Evolutionary conservation across 768 basidiomycete species (phyloP).

Genomic region (Naganishia vaughanmartiniae): DNA sequence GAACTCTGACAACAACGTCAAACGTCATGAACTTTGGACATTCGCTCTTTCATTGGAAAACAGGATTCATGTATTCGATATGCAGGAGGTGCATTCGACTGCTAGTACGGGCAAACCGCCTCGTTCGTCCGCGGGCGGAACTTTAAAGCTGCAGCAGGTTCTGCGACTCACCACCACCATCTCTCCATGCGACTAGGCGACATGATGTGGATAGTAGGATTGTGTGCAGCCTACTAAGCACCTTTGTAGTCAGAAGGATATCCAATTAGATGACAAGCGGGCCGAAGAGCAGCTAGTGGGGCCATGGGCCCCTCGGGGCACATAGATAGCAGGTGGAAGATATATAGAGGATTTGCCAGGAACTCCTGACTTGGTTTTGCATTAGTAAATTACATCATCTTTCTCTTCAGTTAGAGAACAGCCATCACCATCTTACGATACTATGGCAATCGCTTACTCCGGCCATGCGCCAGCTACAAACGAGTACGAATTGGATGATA

Average conservation of each 20-base stretch:
- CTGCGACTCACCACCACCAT: no score
- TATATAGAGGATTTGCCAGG: no score
- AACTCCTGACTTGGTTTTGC: no score
- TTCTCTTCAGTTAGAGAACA: neutral
- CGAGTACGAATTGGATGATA: constrained; percentile 5
- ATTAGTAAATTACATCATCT: neutral
- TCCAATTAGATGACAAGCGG: neutral
- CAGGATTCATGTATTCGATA: neutral
- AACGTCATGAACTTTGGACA: neutral
- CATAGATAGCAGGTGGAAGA: neutral
- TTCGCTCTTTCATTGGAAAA: neutral
- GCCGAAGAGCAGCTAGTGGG: neutral
- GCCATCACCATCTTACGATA: neutral
- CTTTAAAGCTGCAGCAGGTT: neutral
- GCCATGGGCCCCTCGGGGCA: neutral
- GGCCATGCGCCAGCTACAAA: neutral
- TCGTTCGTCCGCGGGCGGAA: neutral
- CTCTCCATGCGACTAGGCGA: neutral
- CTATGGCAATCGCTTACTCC: neutral
- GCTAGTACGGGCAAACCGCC: neutral
- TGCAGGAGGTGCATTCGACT: neutral
- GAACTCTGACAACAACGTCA: no score
- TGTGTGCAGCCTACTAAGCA: neutral
- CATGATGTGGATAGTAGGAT: no score
- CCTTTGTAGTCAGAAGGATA: neutral